Evolutionary conservation across 257 asterid genomes (phyloP).

Genomic region (Verbena officinalis): DNA sequence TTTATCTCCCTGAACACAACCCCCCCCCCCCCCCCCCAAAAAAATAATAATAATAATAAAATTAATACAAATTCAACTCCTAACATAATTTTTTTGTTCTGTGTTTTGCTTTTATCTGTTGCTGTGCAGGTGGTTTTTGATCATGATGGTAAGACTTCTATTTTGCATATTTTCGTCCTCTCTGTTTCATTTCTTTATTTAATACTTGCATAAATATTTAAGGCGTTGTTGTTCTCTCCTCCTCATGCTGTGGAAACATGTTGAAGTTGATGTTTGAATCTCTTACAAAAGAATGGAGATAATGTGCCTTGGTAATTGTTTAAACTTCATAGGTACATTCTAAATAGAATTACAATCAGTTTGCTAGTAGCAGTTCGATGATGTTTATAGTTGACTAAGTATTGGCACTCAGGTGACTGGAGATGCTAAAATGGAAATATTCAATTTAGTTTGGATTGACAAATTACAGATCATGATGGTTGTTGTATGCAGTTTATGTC

Average conservation of each 20-base stretch:
- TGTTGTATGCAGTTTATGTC: constrained; percentile 2
- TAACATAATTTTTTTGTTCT: constrained; percentile 35
- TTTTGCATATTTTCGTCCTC: constrained; percentile 19
- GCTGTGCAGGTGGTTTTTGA: constrained; percentile 86
- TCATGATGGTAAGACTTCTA: constrained; percentile 78
- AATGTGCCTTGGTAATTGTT: constrained; percentile 17
- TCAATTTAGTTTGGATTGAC: constrained; percentile 19
- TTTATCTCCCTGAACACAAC: not conserved
- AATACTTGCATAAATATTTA: constrained; percentile 20
- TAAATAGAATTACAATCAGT: constrained; percentile 21
- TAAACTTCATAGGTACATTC: not conserved
- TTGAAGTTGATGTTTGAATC: constrained; percentile 19
- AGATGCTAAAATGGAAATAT: not conserved
- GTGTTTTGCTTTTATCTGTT: constrained; percentile 23
- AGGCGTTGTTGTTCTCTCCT: constrained; percentile 11
- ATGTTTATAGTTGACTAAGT: constrained; percentile 20
- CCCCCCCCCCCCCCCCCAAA: too few relatives aligned
- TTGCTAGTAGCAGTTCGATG: constrained; percentile 4
- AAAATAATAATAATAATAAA: too few relatives aligned
- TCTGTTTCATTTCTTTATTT: constrained; percentile 12
- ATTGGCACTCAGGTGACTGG: not conserved
- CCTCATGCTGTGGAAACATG: not conserved
- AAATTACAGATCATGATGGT: constrained; percentile 15
- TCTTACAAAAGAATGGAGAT: not conserved
- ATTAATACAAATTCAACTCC: not conserved